A percentile compares a stretch with the other conserved stretches of the same genome.
These are phyloP conservation scores for Umbellularia californica DNA, from an alignment of 164 flowering plant genomes.

Conservation along the genomic window DNA sequence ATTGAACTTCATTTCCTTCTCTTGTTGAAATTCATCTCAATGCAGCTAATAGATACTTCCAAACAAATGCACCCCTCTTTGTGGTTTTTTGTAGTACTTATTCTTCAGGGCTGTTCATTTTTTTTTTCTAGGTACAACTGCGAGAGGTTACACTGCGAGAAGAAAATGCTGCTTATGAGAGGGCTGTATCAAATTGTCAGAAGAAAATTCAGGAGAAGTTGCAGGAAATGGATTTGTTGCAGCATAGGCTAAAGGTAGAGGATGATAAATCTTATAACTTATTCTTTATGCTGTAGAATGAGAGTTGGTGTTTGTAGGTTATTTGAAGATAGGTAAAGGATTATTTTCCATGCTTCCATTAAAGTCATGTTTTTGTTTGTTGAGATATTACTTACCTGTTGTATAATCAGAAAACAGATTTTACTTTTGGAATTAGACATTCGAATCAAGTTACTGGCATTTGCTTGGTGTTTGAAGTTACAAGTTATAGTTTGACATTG, in stretches of 20 bases:
- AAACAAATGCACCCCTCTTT: not conserved
- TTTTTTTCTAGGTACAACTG: slow-evolving; percentile 48
- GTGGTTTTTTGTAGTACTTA: not conserved
- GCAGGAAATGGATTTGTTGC: slow-evolving; percentile 60
- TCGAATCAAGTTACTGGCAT: too few species aligned
- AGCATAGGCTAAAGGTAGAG: slow-evolving; percentile 52
- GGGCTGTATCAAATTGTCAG: slow-evolving; percentile 65
- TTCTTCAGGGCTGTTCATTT: not conserved
- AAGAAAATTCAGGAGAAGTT: slow-evolving; percentile 71
- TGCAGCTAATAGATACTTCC: too few species aligned
- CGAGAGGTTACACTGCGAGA: slow-evolving; percentile 69
- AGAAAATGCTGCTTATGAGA: slow-evolving; percentile 82
- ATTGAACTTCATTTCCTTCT: not conserved
- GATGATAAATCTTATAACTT: not conserved
- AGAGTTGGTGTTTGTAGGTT: not conserved
- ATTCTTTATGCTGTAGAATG: not conserved
- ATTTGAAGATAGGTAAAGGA: not conserved
- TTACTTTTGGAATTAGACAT: too few species aligned
- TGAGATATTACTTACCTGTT: not conserved
- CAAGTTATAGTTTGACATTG: too few species aligned
- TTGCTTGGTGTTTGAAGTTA: too few species aligned
- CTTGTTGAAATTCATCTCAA: not conserved
- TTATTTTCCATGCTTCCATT: too few species aligned
- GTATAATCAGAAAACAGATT: too few species aligned
- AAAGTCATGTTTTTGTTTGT: not conserved